Conservation (phyloP, 2,329 filamentous ascomycete species). For the Magnaporthiopsis incrustans region DNA sequence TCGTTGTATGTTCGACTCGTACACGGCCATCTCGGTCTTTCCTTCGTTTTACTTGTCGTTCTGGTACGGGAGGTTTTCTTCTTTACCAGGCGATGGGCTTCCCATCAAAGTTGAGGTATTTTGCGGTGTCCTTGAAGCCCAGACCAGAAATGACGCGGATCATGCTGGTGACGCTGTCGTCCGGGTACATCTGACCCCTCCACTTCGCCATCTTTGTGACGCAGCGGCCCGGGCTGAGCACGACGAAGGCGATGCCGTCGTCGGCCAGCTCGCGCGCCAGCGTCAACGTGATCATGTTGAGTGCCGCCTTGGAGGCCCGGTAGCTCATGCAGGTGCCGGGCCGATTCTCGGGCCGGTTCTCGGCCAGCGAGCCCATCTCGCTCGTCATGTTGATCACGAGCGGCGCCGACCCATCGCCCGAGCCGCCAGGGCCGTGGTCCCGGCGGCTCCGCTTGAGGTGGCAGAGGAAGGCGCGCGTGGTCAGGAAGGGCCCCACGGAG, state of each 20-base stretch:
- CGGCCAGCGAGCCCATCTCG: conserved; percentile 7
- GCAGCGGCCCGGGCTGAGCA: conserved; percentile 6
- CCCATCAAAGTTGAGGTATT: conserved; percentile 8
- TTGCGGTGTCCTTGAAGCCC: conserved; percentile 6
- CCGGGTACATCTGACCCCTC: conserved; percentile 7
- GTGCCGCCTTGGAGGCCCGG: conserved; percentile 24
- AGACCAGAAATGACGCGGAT: conserved; percentile 4
- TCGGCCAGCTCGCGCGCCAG: conserved; percentile 8
- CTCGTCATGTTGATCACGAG: conserved; percentile 8
- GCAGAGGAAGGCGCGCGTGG: conserved; percentile 7
- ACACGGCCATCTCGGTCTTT: too few relatives aligned
- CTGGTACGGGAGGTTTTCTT: not conserved
- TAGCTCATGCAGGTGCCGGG: conserved; percentile 6
- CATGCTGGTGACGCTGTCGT: conserved; percentile 7
- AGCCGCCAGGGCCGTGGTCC: not conserved
- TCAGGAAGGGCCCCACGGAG: conserved; percentile 7
- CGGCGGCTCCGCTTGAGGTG: conserved; percentile 5
- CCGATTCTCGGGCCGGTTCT: conserved; percentile 7
- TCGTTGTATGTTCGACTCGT: not conserved
- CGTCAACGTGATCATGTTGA: conserved; percentile 29
- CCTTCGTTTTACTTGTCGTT: too few relatives aligned
- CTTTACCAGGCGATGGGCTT: conserved; percentile 6
- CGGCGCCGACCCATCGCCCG: not conserved
- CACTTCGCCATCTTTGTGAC: conserved; percentile 7
- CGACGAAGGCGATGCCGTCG: conserved; percentile 5